Evolutionary conservation across 345 rosid species (phyloP), one percentile per base, ranked within the genome.

Genomic region (Gossypium herbaceum): DNA sequence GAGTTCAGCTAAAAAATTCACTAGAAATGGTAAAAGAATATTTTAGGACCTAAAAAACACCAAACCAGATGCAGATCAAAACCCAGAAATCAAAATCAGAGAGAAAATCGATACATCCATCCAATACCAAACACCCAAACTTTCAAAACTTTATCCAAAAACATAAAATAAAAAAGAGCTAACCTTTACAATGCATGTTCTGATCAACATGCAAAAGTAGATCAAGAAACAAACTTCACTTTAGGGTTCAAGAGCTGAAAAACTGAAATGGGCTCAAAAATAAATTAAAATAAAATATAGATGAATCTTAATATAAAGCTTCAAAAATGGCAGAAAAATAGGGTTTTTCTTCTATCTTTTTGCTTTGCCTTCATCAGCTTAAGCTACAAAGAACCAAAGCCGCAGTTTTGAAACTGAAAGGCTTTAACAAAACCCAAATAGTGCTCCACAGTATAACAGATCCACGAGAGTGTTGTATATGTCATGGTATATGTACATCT

Each of bases 341-440:
- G 55, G 71, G 34, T 45, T 67, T 67, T 67, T 45, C 34, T 67
- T 67, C 72, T 80, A 81, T 62, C 73, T 45, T 67, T 67, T 43
- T 66, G 17, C 52, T 66, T 66, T 45, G 2, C 17, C 71, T 67
- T 45, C 34, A 12, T 66, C 71, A 66, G n/a, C 55, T 39, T 59
- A 64, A 64, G 4, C n/a, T n/a, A 41, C 50, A 41, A 64, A 39
- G 25, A 12, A 64, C 9, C 52, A 20, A 45, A 67, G 71, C 54
- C 71, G 55, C 55, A 45, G 17, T 24, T 67, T 45, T 12, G 27
- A 66, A 67, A 67, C 34, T 22, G 51, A n/a, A 45, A 65, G 27
- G 9, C 50, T 65, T 41, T 43, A 24, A 64, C 9, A 64, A 39
- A n/a, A 12, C 63, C 63, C n/a, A 29, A 22, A 22, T 67, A 67